phyloP scores from a whole-genome alignment of 2,329 filamentous ascomycete genomes.

The Chaetothyriales sp. region DNA sequence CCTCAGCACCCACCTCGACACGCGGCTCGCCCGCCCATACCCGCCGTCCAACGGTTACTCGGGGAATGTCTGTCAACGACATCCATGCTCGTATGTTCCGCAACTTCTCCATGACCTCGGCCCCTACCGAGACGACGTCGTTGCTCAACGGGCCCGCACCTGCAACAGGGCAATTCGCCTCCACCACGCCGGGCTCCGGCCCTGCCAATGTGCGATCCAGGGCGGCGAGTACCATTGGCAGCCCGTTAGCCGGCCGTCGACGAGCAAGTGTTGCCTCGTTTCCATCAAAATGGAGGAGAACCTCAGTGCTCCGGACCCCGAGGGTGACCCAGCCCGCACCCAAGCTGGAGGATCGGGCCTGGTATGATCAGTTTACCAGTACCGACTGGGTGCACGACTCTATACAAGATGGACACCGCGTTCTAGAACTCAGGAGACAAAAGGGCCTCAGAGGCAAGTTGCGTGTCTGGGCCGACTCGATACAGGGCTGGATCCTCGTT shows the following conservation, averaged over 20 bases:
- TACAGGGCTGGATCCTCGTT: conserved; percentile 87
- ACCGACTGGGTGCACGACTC: conserved; percentile 98
- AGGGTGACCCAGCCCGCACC: conserved; percentile 31
- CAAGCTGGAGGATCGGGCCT: conserved; percentile 71
- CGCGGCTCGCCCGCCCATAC: background rate
- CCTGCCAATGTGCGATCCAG: background rate
- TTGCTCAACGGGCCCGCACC: background rate
- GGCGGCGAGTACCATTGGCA: background rate
- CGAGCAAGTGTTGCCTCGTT: background rate
- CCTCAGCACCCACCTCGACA: background rate
- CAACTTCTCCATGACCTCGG: background rate
- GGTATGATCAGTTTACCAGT: conserved; percentile 97
- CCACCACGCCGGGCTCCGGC: conserved; percentile 5
- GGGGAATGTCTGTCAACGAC: background rate
- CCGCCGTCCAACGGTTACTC: background rate
- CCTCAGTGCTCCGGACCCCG: conserved; percentile 13
- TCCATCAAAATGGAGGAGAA: conserved; percentile 9
- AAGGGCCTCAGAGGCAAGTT: conserved; percentile 76
- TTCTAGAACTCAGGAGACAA: conserved; percentile 64
- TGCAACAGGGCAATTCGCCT: background rate
- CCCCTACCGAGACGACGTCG: background rate
- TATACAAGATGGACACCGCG: conserved; percentile 81
- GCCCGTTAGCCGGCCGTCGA: background rate
- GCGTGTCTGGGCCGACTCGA: conserved; percentile 62
- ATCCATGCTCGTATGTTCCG: background rate